Conservation (phyloP, 2,329 filamentous ascomycete genomes). For the Venturia pyrina region DNA sequence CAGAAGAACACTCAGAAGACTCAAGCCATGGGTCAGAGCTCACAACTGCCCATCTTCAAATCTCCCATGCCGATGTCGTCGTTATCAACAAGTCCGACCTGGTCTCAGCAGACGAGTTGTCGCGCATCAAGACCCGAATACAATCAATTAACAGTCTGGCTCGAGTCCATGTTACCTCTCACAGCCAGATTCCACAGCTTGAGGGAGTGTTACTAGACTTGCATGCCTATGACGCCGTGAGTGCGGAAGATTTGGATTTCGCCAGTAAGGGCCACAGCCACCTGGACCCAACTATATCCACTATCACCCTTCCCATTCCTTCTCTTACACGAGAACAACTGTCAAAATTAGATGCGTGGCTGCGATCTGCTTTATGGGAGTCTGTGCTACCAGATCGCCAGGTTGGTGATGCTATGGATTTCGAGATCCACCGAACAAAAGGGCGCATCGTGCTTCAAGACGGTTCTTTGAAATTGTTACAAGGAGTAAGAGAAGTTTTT, state of each 20-base stretch:
- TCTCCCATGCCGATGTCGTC: constrained; percentile 91
- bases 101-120: constrained; percentile 59
- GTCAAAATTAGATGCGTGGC: constrained; percentile 63
- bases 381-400: constrained; percentile 42
- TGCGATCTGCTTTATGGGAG: constrained; percentile 80
- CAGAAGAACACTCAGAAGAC: constrained; percentile 41
- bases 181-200: constrained; percentile 68
- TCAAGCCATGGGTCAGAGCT: constrained; percentile 55
- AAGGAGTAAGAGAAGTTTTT: constrained; percentile 89
- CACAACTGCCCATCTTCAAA: constrained; percentile 90
- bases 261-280: constrained; percentile 75
- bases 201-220: constrained; percentile 83
- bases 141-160: constrained; percentile 83
- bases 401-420: constrained; percentile 22
- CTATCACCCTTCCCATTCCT: constrained; percentile 61
- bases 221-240: constrained; percentile 82
- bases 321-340: constrained; percentile 49
- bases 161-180: constrained; percentile 70
- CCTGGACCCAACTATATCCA: constrained; percentile 82
- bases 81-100: constrained; percentile 91
- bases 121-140: constrained; percentile 60
- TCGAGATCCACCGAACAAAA: constrained; percentile 85
- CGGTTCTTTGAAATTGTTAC: constrained; percentile 65
- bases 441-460: constrained; percentile 59
- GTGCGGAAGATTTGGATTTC: constrained; percentile 53